Evolutionary conservation across 306 rosid species (phyloP), one percentile per base, ranked within the genome.

Genomic region (Prunus padus): DNA sequence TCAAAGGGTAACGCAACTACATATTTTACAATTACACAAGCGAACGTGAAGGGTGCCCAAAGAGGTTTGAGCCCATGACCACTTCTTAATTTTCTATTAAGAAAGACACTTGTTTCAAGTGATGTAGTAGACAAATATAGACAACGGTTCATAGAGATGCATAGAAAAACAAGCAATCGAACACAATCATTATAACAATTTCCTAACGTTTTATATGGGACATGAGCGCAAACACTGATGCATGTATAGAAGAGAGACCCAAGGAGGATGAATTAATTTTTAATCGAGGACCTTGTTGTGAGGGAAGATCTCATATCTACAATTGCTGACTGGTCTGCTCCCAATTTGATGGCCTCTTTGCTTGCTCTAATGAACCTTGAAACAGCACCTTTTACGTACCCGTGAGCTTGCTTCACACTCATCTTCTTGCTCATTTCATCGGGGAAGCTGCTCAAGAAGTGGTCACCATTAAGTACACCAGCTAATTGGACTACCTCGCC

Each of bases 281-380:
- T 26, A 67, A 56, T 65, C 63, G 92, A 81, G 60, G 98, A 80
- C 83, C 99, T 92, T 46, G 99, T 96, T 40, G 99, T 90, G 83
- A 96, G 99, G 47, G 98, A 96, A 7, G 99, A 96, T 88, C 99
- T 92, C 99, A 92, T 96, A 81, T 96, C 98, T 42, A 96, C 99
- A 71, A 96, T 96, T 71, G 99, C 98, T 74, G 98, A 88, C 31
- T 88, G 83, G 64, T 88, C 88, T 5, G 98, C 99, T 61, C 99
- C 99, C 74, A 96, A 76, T 61, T 88, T 89, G 86, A 89, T 84
- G 67, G 99, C 99, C 82, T 90, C 98, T 86, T 90, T 90, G 88
- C 99, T 90, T 37, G 98, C 99, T 79, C 98, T 87, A 60, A 89
- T 80, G 91, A 96, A 96, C 82, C 99, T 86, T 19, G 96, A 86